A percentile compares a stretch with the other conserved stretches of the same genome.
Evolutionary conservation across 345 rosid genomes (phyloP).

Genomic region (Melastoma malabathricum): DNA sequence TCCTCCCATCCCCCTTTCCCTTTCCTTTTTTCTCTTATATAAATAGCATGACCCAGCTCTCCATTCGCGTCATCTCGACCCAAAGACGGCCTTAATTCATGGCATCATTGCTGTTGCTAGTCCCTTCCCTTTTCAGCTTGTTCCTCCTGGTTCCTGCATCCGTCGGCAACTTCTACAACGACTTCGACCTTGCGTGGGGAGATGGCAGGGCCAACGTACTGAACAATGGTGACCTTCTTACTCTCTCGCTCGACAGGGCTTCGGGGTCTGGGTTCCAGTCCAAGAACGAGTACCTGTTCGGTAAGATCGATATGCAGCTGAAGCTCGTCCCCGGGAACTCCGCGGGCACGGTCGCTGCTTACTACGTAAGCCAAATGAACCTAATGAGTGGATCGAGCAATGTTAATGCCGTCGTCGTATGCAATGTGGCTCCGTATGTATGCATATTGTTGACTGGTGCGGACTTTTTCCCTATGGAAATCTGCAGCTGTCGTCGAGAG

Average conservation of each 20-base stretch:
- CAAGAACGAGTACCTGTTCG: slow-evolving; percentile 41
- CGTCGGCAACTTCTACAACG: slow-evolving; percentile 27
- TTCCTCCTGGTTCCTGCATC: slow-evolving; percentile 2
- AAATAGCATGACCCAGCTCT: neutral
- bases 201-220: slow-evolving; percentile 42
- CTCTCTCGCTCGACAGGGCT: slow-evolving; percentile 35
- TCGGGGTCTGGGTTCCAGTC: slow-evolving; percentile 58
- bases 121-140: neutral
- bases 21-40: neutral
- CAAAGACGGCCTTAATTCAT: neutral
- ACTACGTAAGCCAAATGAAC: slow-evolving; percentile 21
- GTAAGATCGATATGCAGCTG: slow-evolving; percentile 41
- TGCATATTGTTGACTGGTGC: neutral
- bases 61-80: neutral
- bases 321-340: slow-evolving; percentile 52
- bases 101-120: slow-evolving; percentile 2
- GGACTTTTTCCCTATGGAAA: neutral
- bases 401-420: neutral
- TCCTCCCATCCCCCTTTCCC: neutral
- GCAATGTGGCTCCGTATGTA: too few relatives aligned
- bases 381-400: too few relatives aligned
- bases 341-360: slow-evolving; percentile 48
- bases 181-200: slow-evolving; percentile 51
- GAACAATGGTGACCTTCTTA: slow-evolving; percentile 44
- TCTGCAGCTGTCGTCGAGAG: slow-evolving; percentile 40